These are phyloP conservation scores for Rubia tinctorum DNA, from an alignment of 305 asterid species.

Conservation along the genomic window DNA sequence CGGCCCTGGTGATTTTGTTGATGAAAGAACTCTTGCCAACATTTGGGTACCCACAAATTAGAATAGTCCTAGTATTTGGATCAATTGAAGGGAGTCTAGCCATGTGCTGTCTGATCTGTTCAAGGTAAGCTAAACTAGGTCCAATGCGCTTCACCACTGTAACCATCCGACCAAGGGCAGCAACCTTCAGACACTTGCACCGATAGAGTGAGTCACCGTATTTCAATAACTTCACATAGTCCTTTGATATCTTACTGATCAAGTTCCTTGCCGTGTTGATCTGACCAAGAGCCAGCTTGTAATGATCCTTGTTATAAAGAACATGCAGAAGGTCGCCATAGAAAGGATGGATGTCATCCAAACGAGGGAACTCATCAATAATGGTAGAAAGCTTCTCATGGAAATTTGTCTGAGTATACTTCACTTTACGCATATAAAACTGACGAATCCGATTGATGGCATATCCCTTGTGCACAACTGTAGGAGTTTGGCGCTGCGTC, in stretches of 20 bases:
- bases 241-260: constrained; percentile 75
- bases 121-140: constrained; percentile 96
- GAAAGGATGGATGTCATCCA: constrained; percentile 91
- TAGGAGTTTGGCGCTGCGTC: constrained; percentile 92
- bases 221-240: constrained; percentile 76
- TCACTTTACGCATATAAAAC: constrained; percentile 97
- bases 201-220: constrained; percentile 90
- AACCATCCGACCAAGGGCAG: constrained; percentile 96
- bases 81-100: constrained; percentile 94
- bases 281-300: constrained; percentile 96
- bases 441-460: constrained; percentile 88
- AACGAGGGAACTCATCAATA: constrained; percentile 91
- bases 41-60: constrained; percentile 98
- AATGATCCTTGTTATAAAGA: constrained; percentile 91
- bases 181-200: constrained; percentile 86
- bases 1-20: constrained; percentile 91
- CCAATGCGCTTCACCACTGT: constrained; percentile 77
- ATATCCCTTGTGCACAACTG: constrained; percentile 96
- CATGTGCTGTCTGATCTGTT: constrained; percentile 98
- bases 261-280: constrained; percentile 87
- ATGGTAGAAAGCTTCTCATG: constrained; percentile 85
- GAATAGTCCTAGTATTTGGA: constrained; percentile 86
- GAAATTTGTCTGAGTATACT: constrained; percentile 75
- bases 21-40: constrained; percentile 98
- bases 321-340: constrained; percentile 94